Percentiles rank a stretch among this genome's conserved stretches.
These are phyloP conservation scores for Thelonectria blattea DNA, from an alignment of 2,329 filamentous ascomycete genomes.

Conservation along the genomic window DNA sequence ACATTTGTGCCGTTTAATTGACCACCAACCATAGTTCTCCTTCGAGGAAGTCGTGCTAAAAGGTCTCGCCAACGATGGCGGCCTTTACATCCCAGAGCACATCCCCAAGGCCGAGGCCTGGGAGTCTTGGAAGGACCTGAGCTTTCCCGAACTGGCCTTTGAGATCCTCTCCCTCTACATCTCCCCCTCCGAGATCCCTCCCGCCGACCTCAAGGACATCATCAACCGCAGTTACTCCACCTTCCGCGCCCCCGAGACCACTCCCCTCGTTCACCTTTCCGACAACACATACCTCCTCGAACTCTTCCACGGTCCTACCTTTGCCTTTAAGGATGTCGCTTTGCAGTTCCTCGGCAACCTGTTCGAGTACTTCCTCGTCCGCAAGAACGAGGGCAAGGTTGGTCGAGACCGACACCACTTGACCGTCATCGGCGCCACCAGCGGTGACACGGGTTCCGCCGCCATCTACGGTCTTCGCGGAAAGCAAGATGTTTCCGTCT, in stretches of 20 bases:
- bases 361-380: constrained; percentile 84
- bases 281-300: constrained; percentile 82
- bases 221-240: constrained; percentile 87
- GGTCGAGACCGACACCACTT: constrained; percentile 75
- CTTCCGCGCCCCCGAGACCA: constrained; percentile 80
- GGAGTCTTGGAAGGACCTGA: constrained; percentile 71
- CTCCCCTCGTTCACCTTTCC: constrained; percentile 57
- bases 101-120: constrained; percentile 62
- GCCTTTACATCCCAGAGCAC: constrained; percentile 79
- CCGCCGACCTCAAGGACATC: constrained; percentile 75
- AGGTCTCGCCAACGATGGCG: constrained; percentile 80
- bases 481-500: constrained; percentile 96
- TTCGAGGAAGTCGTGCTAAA: constrained; percentile 89
- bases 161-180: constrained; percentile 89
- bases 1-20: not conserved
- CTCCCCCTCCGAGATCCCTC: constrained; percentile 69
- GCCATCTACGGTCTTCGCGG: constrained; percentile 94
- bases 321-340: constrained; percentile 88
- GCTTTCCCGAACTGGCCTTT: constrained; percentile 81
- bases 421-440: constrained; percentile 86
- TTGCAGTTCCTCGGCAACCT: constrained; percentile 96
- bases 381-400: constrained; percentile 63
- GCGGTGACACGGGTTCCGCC: constrained; percentile 88
- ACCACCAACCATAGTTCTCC: constrained; percentile 62
- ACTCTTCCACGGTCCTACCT: constrained; percentile 95